A percentile compares a stretch with the other conserved stretches of the same genome.
Evolutionary conservation across 2,329 filamentous ascomycete species (phyloP).

Genomic region (Peltaster fructicola): DNA sequence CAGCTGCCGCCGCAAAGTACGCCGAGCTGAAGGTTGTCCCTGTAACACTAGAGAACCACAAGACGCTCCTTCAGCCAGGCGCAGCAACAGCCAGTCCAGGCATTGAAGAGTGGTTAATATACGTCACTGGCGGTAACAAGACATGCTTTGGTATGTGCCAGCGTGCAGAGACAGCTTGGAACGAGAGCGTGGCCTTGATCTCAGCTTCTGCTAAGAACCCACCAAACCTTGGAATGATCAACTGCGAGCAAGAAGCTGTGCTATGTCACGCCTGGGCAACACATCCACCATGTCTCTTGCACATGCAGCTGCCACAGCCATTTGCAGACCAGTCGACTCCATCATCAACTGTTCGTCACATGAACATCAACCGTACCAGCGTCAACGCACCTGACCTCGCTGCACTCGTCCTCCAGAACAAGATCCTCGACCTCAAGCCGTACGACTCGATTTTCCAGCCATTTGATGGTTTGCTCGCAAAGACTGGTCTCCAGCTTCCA

Average conservation of each 20-base stretch:
- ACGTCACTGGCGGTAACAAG: constrained; percentile 59
- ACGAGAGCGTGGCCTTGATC: constrained; percentile 34
- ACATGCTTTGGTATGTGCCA: constrained; percentile 58
- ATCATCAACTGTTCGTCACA: constrained; percentile 45
- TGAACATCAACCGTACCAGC: constrained; percentile 51
- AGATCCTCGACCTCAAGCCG: constrained; percentile 31
- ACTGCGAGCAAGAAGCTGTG: constrained; percentile 58
- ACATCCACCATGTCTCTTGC: constrained; percentile 45
- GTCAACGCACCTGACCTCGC: constrained; percentile 46
- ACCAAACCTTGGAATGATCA: constrained; percentile 50
- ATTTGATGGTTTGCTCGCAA: constrained; percentile 48
- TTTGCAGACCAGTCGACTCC: constrained; percentile 46
- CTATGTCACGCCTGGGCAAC: constrained; percentile 60
- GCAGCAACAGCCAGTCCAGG: constrained; percentile 36
- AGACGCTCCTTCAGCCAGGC: constrained; percentile 46
- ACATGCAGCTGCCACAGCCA: constrained; percentile 41
- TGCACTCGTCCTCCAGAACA: constrained; percentile 41
- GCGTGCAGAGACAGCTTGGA: constrained; percentile 43
- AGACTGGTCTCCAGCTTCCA: constrained; percentile 43
- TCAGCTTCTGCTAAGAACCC: constrained; percentile 39
- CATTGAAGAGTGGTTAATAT: constrained; percentile 61
- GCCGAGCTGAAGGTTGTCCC: constrained; percentile 35
- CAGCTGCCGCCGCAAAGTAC: constrained; percentile 32
- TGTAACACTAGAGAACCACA: constrained; percentile 54
- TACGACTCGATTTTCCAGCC: constrained; percentile 60